phyloP scores from a whole-genome alignment of 2,329 filamentous ascomycete species.

The Cadophora luteo-olivacea region DNA sequence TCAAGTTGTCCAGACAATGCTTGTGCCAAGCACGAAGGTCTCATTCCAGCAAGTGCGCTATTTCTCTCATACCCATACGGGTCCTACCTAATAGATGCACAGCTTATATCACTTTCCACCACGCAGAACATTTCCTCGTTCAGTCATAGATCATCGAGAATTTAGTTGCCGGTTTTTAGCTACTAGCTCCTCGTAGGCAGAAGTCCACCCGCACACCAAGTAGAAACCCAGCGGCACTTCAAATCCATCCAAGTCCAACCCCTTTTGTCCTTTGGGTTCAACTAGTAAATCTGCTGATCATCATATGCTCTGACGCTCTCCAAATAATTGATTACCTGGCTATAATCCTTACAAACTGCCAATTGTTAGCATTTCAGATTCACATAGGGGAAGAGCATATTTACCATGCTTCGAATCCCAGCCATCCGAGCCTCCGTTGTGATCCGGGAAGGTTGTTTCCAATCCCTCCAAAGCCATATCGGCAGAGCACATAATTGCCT shows the following conservation, averaged over 20 bases:
- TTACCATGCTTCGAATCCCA: constrained; percentile 55
- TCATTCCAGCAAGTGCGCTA: background rate
- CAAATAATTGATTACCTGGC: constrained; percentile 50
- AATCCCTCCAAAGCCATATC: constrained; percentile 42
- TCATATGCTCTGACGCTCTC: constrained; percentile 54
- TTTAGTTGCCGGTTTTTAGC: background rate
- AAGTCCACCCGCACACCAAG: too few species aligned
- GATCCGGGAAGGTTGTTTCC: constrained; percentile 54
- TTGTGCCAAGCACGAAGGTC: too few species aligned
- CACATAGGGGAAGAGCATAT: constrained; percentile 22
- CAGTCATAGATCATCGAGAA: background rate
- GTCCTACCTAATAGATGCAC: background rate
- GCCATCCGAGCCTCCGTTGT: constrained; percentile 54
- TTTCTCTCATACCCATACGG: background rate
- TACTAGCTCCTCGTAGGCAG: too few species aligned
- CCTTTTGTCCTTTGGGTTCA: background rate
- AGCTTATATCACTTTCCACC: background rate
- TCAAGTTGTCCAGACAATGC: too few species aligned
- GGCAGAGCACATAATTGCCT: constrained; percentile 33
- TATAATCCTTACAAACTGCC: constrained; percentile 52
- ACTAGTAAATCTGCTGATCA: constrained; percentile 51
- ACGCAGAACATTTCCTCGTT: background rate
- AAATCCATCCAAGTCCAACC: background rate
- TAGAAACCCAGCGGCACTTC: background rate
- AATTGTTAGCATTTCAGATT: constrained; percentile 8